A percentile compares a stretch with the other conserved stretches of the same genome.
These are phyloP conservation scores for Craterostigma plantagineum DNA, from an alignment of 257 asterid species.

Conservation along the genomic window DNA sequence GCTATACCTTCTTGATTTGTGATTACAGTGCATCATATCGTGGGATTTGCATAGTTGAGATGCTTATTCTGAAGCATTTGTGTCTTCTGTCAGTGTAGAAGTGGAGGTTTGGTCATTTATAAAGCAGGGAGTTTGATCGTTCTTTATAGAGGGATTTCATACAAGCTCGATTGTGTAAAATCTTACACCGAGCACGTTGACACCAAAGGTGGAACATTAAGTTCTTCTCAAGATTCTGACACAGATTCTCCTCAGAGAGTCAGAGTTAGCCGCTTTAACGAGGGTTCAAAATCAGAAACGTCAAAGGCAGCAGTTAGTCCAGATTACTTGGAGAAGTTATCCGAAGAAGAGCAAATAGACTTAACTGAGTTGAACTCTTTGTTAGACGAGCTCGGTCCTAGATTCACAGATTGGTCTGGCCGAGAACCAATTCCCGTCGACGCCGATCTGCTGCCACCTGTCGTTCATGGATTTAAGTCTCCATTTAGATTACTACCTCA, in stretches of 20 bases:
- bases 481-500: slow-evolving; percentile 68
- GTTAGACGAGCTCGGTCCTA: slow-evolving; percentile 68
- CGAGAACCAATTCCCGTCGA: slow-evolving; percentile 77
- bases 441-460: slow-evolving; percentile 75
- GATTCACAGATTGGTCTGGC: slow-evolving; percentile 81
- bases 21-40: slow-evolving; percentile 1
- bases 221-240: slow-evolving; percentile 10
- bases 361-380: slow-evolving; percentile 40
- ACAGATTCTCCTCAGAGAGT: slow-evolving; percentile 11
- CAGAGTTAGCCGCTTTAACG: slow-evolving; percentile 9
- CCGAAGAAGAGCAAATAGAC: slow-evolving; percentile 40
- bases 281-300: slow-evolving; percentile 14
- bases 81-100: slow-evolving; percentile 51
- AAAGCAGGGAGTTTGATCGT: slow-evolving; percentile 80
- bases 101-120: slow-evolving; percentile 84
- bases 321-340: slow-evolving; percentile 13
- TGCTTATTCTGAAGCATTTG: slow-evolving; percentile 11
- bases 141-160: slow-evolving; percentile 63
- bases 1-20: slow-evolving; percentile 1
- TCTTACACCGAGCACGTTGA: slow-evolving; percentile 26
- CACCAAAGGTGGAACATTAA: slow-evolving; percentile 12
- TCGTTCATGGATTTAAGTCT: slow-evolving; percentile 46
- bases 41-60: background rate
- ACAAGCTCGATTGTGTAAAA: slow-evolving; percentile 56
- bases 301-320: slow-evolving; percentile 11